Conservation (phyloP, 371 early-diverging fungal species). For the Zopfochytrium polystomum region DNA sequence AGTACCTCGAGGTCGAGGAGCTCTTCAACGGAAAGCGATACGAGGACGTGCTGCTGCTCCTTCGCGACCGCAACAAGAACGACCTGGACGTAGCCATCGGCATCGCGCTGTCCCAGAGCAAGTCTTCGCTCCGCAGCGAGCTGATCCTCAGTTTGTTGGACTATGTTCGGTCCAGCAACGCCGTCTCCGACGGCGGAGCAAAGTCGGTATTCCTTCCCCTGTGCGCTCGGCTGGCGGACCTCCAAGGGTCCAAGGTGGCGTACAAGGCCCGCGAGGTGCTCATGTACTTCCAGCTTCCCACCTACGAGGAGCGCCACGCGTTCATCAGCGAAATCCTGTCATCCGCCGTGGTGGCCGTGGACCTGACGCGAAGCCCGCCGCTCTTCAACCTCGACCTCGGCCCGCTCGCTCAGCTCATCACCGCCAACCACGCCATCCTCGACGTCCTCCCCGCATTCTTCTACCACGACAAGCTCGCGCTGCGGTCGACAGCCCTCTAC, state of each 20-base stretch:
- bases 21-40: slow-evolving; percentile 76
- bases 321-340: slow-evolving; percentile 82
- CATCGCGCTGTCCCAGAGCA: slow-evolving; percentile 81
- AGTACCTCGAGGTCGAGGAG: slow-evolving; percentile 81
- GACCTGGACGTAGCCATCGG: slow-evolving; percentile 72
- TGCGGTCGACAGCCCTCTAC: slow-evolving; percentile 87
- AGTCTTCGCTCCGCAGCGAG: slow-evolving; percentile 74
- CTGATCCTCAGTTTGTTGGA: slow-evolving; percentile 76
- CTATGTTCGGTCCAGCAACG: slow-evolving; percentile 62
- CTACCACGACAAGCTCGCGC: slow-evolving; percentile 73
- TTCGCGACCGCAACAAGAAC: slow-evolving; percentile 83
- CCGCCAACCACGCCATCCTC: slow-evolving; percentile 90
- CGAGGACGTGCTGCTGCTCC: slow-evolving; percentile 78
- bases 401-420: slow-evolving; percentile 82
- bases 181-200: slow-evolving; percentile 60
- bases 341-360: slow-evolving; percentile 66
- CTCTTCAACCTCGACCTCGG: slow-evolving; percentile 54
- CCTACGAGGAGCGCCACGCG: slow-evolving; percentile 81
- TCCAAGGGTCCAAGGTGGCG: slow-evolving; percentile 83
- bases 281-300: slow-evolving; percentile 89
- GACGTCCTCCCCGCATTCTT: slow-evolving; percentile 94
- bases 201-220: slow-evolving; percentile 69
- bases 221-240: slow-evolving; percentile 77
- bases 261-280: slow-evolving; percentile 90
- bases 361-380: slow-evolving; percentile 48